Percentiles rank a stretch among this genome's conserved stretches.
Conservation (phyloP, 139 green algal genomes). For the Chlorella ohadii region DNA sequence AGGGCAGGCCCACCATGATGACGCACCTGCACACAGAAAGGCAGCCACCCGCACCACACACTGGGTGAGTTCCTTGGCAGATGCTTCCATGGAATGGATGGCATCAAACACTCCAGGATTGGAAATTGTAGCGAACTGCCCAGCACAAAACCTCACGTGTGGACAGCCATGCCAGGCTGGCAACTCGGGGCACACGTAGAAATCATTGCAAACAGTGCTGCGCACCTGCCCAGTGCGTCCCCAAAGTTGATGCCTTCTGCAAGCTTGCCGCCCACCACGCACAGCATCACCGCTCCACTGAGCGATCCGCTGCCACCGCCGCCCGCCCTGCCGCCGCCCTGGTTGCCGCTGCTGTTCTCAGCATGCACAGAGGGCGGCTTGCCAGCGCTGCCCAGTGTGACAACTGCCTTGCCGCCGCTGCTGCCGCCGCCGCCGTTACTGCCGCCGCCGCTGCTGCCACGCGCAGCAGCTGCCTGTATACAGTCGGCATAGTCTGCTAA, state of each 20-base stretch:
- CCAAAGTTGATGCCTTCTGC: constrained; percentile 99
- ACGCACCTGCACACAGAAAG: constrained; percentile 80
- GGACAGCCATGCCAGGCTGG: not conserved
- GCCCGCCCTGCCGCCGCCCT: not conserved
- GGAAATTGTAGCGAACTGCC: too few relatives aligned
- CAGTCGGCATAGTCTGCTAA: constrained; percentile 68
- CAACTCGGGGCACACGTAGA: too few relatives aligned
- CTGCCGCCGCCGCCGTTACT: not conserved
- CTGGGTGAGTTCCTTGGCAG: too few relatives aligned
- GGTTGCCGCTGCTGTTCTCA: not conserved
- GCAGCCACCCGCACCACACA: too few relatives aligned
- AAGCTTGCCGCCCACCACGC: constrained; percentile 95
- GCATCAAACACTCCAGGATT: too few relatives aligned
- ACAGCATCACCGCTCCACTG: constrained; percentile 87
- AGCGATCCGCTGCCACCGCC: not conserved
- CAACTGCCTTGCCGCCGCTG: not conserved
- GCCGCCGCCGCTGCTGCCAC: not conserved
- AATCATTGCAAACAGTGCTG: not conserved
- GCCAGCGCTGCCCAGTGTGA: too few relatives aligned
- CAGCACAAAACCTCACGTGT: too few relatives aligned
- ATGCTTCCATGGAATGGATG: too few relatives aligned
- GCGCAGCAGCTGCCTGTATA: not conserved
- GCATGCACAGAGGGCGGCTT: too few relatives aligned
- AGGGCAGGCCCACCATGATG: constrained; percentile 94
- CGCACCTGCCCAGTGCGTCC: constrained; percentile 89